phyloP scores from a whole-genome alignment of 805 yeast genomes.

The Cyberlindnera galapagoensis region DNA sequence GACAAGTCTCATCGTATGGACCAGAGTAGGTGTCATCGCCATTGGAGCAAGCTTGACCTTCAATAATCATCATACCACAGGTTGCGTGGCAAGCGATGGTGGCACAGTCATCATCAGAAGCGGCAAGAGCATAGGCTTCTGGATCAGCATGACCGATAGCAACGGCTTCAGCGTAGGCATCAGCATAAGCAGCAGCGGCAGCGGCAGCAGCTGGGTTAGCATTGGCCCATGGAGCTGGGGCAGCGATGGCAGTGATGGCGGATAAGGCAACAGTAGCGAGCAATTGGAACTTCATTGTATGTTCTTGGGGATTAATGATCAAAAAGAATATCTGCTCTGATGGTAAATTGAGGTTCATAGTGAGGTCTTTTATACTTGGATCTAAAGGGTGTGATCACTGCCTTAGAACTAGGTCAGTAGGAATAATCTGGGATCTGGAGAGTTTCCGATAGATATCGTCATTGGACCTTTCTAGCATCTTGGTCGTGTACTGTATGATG shows the following conservation, averaged over 20 bases:
- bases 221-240: constrained; percentile 7
- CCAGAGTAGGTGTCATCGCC: constrained; percentile 5
- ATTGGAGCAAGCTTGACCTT: constrained; percentile 23
- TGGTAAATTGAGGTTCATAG: too few species aligned
- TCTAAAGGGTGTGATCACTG: too few species aligned
- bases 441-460: too few species aligned
- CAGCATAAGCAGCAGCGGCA: constrained; percentile 7
- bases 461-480: too few species aligned
- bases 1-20: constrained; percentile 13
- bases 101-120: constrained; percentile 19
- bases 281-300: constrained; percentile 3
- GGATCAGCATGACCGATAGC: constrained; percentile 15
- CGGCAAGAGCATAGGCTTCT: constrained; percentile 21
- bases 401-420: too few species aligned
- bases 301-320: too few species aligned
- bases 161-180: constrained; percentile 6
- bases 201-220: constrained; percentile 9
- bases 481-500: too few species aligned
- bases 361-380: too few species aligned
- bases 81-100: constrained; percentile 24
- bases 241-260: constrained; percentile 1
- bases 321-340: too few species aligned
- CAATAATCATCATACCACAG: constrained; percentile 27
- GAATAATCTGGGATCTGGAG: too few species aligned
- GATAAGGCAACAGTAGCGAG: constrained; percentile 3